Evolutionary conservation across 257 asterid genomes (phyloP).

Genomic region (Ligustrum vulgare): DNA sequence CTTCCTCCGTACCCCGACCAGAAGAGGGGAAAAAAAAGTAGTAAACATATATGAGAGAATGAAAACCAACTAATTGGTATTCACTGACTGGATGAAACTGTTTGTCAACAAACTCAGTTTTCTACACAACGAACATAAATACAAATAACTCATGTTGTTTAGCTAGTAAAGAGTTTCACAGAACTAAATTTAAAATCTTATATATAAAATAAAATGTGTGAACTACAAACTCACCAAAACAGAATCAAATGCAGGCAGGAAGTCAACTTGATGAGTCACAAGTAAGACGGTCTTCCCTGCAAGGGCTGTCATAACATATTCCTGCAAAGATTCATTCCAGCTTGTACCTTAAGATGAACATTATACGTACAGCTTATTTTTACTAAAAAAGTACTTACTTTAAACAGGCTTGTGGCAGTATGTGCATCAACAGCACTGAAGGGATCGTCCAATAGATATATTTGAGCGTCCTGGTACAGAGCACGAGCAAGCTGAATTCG

Average conservation of each 20-base stretch:
- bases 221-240: conserved; percentile 62
- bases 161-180: neutral
- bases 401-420: conserved; percentile 83
- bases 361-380: neutral
- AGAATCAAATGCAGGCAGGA: conserved; percentile 86
- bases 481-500: conserved; percentile 98
- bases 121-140: neutral
- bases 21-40: neutral
- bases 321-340: conserved; percentile 45
- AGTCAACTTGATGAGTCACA: conserved; percentile 97
- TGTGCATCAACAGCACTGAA: conserved; percentile 98
- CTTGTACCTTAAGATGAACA: neutral
- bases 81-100: neutral
- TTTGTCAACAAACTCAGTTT: neutral
- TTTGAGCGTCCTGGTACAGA: conserved; percentile 79
- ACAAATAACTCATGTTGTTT: neutral
- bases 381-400: conserved; percentile 35
- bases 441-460: conserved; percentile 92
- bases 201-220: neutral
- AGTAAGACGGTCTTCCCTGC: conserved; percentile 74
- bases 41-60: neutral
- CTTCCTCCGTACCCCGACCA: neutral
- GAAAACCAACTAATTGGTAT: neutral
- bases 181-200: neutral
- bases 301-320: conserved; percentile 81